Base-by-base conservation (phyloP, 1,284 basidiomycete genomes). In the Cryptococcus wingfieldii region DNA sequence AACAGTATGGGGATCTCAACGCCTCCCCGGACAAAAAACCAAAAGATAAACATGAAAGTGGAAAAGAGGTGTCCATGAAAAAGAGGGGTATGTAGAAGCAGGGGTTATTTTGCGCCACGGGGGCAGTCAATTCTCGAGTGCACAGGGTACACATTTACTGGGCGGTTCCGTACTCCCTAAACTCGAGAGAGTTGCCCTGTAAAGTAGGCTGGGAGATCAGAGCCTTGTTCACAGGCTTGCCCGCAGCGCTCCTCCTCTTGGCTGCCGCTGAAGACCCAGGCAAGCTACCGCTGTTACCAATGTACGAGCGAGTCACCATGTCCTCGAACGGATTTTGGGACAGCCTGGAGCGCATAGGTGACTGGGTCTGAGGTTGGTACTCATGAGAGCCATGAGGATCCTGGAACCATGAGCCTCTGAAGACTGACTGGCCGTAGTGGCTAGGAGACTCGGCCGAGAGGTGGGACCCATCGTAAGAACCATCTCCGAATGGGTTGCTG, bases 301-400 rank as follows among this genome's bases (percentile, higher is more conserved):
- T 61, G 48, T 70, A 74, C 2, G 68, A 68, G 19, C 70, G 63
- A 27, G 68, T 68, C 28, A 70, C 72, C 23, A 74, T 69, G 56
- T 76, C 75, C 57, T 76, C 75, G 57, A 77, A 77, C 5, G 75
- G 76, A 54, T 77, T 77, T 49, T 70, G 68, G 27, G 56, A 54
- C 18, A 47, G 37, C 38, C 56, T 48, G 5, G 37, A 38, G 10
- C 19, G 37, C 41, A 34, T 16, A 4, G 51, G 51, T 2, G 45
- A 44, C 39, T 51, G 52, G 23, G 46, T 48, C 13, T 19, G 34
- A 38, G 28, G 37, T 19, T 16, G 42, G 31, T 52, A 48, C 38
- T 27, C 54, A 18, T 44, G 25, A n/a, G 50, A 49, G 38, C 51
- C 44, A 19, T 57, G 50, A 19, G 62, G 56, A 31, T 61, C 59